A percentile compares a stretch with the other conserved stretches of the same genome.
phyloP scores from a whole-genome alignment of 2,329 filamentous ascomycete species.

The Canariomyces notabilis region DNA sequence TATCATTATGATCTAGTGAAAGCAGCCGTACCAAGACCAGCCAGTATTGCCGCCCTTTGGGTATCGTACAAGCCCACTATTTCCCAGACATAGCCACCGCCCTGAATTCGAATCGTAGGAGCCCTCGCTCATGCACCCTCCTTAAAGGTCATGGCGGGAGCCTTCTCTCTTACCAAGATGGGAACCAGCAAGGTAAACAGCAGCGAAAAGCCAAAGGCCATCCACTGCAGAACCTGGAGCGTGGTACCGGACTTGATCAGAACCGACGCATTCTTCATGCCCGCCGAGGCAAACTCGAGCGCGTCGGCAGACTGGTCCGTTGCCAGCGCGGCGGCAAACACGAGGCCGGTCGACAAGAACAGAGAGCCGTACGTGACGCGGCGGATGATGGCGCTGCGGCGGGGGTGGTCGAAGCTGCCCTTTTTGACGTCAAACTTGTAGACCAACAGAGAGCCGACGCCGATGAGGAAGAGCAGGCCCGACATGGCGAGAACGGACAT shows the following conservation, averaged over 20 bases:
- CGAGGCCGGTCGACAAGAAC: conserved; percentile 18
- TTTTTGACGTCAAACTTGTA: conserved; percentile 16
- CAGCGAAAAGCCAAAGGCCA: conserved; percentile 23
- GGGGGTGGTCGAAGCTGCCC: conserved; percentile 10
- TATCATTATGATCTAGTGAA: background rate
- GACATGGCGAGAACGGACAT: conserved; percentile 21
- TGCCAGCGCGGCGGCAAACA: conserved; percentile 21
- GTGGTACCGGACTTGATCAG: conserved; percentile 20
- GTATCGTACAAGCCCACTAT: background rate
- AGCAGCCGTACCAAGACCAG: background rate
- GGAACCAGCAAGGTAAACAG: conserved; percentile 23
- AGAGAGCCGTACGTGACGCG: conserved; percentile 18
- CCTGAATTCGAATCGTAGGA: too few species aligned
- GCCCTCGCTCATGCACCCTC: conserved; percentile 3
- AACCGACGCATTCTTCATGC: conserved; percentile 11
- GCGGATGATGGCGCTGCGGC: conserved; percentile 16
- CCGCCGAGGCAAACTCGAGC: conserved; percentile 16
- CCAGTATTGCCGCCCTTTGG: background rate
- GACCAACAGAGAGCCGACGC: conserved; percentile 17
- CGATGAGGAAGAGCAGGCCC: conserved; percentile 18
- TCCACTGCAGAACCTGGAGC: conserved; percentile 28
- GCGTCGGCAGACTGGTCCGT: conserved; percentile 21
- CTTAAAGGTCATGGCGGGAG: conserved; percentile 3
- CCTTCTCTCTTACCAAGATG: conserved; percentile 8
- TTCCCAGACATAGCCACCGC: background rate